These are phyloP conservation scores for Mycena vulgaris DNA, from an alignment of 768 basidiomycete species.

Conservation along the genomic window DNA sequence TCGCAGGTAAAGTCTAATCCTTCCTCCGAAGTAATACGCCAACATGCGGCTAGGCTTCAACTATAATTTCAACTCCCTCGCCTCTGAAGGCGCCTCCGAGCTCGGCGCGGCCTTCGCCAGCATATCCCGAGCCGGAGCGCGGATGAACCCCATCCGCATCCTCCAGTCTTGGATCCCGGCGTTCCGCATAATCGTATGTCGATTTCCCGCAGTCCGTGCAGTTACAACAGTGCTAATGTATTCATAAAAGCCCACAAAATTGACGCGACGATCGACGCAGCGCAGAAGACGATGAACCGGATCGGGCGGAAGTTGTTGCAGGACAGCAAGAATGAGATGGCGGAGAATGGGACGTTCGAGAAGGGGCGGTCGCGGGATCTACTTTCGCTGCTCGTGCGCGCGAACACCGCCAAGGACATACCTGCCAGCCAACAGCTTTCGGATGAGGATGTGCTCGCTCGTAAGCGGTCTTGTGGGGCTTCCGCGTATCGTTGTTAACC, in stretches of 20 bases:
- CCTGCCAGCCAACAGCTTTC: conserved; percentile 68
- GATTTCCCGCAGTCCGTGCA: neutral
- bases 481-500: neutral
- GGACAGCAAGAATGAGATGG: conserved; percentile 63
- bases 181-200: conserved; percentile 50
- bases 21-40: neutral
- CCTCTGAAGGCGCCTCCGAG: conserved; percentile 51
- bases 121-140: conserved; percentile 56
- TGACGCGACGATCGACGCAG: conserved; percentile 48
- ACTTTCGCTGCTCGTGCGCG: conserved; percentile 71
- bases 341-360: conserved; percentile 48
- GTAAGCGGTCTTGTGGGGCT: conserved; percentile 50
- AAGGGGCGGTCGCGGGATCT: conserved; percentile 65
- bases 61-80: conserved; percentile 39
- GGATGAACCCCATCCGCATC: conserved; percentile 47
- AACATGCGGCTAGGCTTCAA: conserved; percentile 31
- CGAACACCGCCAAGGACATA: conserved; percentile 76
- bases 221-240: neutral
- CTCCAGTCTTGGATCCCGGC: conserved; percentile 49
- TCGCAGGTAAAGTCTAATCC: neutral
- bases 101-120: conserved; percentile 61
- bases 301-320: conserved; percentile 66
- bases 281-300: conserved; percentile 60
- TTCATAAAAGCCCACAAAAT: conserved; percentile 48
- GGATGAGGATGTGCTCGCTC: conserved; percentile 73